Evolutionary conservation across 1,139 yeast genomes (phyloP), one percentile per base, ranked within the genome.

Genomic region (Yamadazyma friedrichii): DNA sequence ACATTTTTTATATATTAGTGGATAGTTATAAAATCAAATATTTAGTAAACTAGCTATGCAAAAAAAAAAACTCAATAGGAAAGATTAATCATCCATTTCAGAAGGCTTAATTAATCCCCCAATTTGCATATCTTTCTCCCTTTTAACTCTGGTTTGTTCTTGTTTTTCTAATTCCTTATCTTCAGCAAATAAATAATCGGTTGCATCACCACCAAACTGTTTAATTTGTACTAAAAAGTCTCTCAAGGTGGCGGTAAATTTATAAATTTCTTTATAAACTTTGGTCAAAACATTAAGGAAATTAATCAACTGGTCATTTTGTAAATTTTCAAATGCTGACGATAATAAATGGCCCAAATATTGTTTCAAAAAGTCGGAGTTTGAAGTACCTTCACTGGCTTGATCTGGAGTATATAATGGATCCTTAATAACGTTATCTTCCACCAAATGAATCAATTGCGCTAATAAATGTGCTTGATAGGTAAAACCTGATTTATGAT

Each of bases 161-260:
- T 74, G 69, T 48, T 80, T 65, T 61, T 89, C 96, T 41, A 74
- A 72, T 62, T 88, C 96, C 59, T 84, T 85, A 57, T 93, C 98
- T 59, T 93, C 98, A 15, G 95, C 96, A 67, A 84, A 94, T 61
- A 93, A 73, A 61, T 93, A 94, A 61, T 89, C 97, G 27, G 95
- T 87, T 39, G 86, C 76, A 61, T 88, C 96, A 38, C 98, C 98
- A 47, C 98, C 98, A 59, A 78, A 82, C 65, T 93, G 96, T 66
- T 89, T 89, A 61, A 93, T 87, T 70, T 93, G 98, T 36, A 94
- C 95, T 62, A 94, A 76, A 78, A 94, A 94, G 66, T 94, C 99
- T 65, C 98, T 84, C 54, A 94, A 74, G 3, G 87, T 84, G 42
- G 88, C 88, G 65, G 83, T 83, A 71, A 94, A 93, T 61, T 82